Conservation (phyloP, 257 asterid species). For the Fraxinus americana region DNA sequence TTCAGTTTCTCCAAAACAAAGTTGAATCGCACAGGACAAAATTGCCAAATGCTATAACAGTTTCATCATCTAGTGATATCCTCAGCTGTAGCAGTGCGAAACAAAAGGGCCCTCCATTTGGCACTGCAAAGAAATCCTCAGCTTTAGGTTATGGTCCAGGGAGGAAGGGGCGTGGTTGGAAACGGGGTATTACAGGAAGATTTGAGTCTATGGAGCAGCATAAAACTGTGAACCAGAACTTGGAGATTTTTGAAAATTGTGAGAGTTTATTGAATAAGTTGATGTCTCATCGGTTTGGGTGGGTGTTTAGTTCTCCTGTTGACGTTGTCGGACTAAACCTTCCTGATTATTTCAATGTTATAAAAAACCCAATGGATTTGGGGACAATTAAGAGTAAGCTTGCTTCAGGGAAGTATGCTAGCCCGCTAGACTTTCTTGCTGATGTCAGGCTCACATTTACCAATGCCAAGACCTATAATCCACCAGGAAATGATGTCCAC, state of each 20-base stretch:
- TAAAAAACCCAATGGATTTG: constrained; percentile 90
- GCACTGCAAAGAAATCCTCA: constrained; percentile 43
- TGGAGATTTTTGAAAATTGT: constrained; percentile 58
- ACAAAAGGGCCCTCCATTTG: constrained; percentile 40
- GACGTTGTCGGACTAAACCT: constrained; percentile 66
- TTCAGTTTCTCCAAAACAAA: constrained; percentile 53
- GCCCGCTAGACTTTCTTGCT: constrained; percentile 67
- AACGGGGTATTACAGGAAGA: constrained; percentile 64
- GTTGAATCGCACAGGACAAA: constrained; percentile 42
- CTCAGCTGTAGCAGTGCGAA: constrained; percentile 46
- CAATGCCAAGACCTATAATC: constrained; percentile 86
- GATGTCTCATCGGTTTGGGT: constrained; percentile 58
- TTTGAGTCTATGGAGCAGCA: constrained; percentile 45
- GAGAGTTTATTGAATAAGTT: constrained; percentile 70
- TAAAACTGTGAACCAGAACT: constrained; percentile 35
- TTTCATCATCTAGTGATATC: constrained; percentile 56
- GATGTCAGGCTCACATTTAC: constrained; percentile 83
- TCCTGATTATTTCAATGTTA: constrained; percentile 73
- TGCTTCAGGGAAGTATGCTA: constrained; percentile 50
- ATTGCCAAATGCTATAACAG: constrained; percentile 39
- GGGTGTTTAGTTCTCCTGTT: constrained; percentile 77
- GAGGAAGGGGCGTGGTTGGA: constrained; percentile 53
- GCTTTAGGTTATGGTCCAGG: constrained; percentile 38
- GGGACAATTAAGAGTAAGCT: constrained; percentile 75
- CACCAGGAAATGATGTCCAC: constrained; percentile 68